Percentiles rank a stretch among this genome's conserved stretches.
Evolutionary conservation across 208 protist genomes (phyloP).

Genomic region (Blastocrithidia nonstop): DNA sequence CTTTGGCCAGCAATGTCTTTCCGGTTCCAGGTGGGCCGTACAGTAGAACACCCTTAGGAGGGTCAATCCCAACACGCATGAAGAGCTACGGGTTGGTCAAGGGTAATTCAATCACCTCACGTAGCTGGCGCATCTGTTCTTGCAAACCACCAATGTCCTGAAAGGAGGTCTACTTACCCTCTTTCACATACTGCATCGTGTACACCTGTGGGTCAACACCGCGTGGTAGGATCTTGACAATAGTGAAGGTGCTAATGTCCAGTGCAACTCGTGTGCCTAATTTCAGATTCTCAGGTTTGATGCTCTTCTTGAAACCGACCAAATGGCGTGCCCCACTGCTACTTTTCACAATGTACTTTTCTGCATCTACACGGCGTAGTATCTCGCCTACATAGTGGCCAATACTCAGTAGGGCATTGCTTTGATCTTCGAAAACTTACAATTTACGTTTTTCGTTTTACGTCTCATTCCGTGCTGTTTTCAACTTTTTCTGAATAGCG

Average conservation of each 20-base stretch:
- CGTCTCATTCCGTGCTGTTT: conserved; percentile 19
- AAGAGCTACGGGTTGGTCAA: conserved; percentile 99
- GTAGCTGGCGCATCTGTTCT: conserved; percentile 97
- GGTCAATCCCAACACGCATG: conserved; percentile 96
- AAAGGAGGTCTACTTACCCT: conserved; percentile 90
- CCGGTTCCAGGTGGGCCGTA: conserved; percentile 97
- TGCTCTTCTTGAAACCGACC: conserved; percentile 92
- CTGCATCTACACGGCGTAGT: conserved; percentile 88
- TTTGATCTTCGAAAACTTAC: conserved; percentile 94
- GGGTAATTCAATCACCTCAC: conserved; percentile 99
- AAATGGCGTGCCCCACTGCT: conserved; percentile 97
- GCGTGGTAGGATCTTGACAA: conserved; percentile 96
- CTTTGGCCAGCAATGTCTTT: conserved; percentile 95
- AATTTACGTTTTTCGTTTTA: conserved; percentile 78
- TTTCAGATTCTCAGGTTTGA: conserved; percentile 91
- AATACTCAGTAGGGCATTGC: conserved; percentile 96
- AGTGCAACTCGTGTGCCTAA: conserved; percentile 95
- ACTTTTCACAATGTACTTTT: conserved; percentile 98
- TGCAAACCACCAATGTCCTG: conserved; percentile 95
- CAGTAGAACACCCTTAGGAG: conserved; percentile 98
- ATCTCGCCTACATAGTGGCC: conserved; percentile 99
- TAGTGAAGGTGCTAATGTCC: conserved; percentile 99
- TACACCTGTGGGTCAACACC: conserved; percentile 99
- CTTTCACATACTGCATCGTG: conserved; percentile 96
- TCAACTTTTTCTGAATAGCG: conserved; percentile 30